These are phyloP conservation scores for Chenopodium album DNA, from an alignment of 148 eudicot genomes.

Conservation along the genomic window DNA sequence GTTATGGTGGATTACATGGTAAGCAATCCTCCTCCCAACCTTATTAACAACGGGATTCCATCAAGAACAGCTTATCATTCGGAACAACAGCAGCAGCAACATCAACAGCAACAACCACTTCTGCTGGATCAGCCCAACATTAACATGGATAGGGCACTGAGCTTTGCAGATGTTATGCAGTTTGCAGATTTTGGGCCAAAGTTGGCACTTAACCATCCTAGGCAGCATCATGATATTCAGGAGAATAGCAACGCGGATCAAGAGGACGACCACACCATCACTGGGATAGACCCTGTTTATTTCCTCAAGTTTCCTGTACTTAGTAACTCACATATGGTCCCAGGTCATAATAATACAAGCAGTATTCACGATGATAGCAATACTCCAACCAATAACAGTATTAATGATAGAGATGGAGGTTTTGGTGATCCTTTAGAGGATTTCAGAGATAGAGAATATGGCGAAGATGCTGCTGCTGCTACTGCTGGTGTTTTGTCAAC, in stretches of 20 bases:
- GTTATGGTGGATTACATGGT: constrained; percentile 46
- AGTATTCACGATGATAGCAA: background rate
- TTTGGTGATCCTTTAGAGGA: constrained; percentile 10
- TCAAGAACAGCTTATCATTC: constrained; percentile 25
- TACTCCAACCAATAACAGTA: background rate
- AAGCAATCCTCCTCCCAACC: constrained; percentile 18
- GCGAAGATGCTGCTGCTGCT: constrained; percentile 12
- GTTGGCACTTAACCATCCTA: constrained; percentile 46
- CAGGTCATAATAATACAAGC: constrained; percentile 13
- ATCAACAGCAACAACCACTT: background rate
- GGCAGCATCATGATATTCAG: background rate
- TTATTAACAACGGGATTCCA: background rate
- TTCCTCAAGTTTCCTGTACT: constrained; percentile 75
- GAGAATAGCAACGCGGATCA: background rate
- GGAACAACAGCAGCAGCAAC: constrained; percentile 24
- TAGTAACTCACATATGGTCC: constrained; percentile 34
- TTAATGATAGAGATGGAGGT: background rate
- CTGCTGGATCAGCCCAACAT: constrained; percentile 7
- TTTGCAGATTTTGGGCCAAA: constrained; percentile 91
- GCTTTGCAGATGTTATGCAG: constrained; percentile 85
- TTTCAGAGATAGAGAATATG: constrained; percentile 8
- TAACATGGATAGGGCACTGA: constrained; percentile 37
- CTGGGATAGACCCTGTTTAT: constrained; percentile 46
- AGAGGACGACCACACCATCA: background rate
- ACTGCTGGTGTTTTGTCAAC: background rate